Evolutionary conservation across 106 monocot species (phyloP).

Genomic region (Platanthera guangdongensis): DNA sequence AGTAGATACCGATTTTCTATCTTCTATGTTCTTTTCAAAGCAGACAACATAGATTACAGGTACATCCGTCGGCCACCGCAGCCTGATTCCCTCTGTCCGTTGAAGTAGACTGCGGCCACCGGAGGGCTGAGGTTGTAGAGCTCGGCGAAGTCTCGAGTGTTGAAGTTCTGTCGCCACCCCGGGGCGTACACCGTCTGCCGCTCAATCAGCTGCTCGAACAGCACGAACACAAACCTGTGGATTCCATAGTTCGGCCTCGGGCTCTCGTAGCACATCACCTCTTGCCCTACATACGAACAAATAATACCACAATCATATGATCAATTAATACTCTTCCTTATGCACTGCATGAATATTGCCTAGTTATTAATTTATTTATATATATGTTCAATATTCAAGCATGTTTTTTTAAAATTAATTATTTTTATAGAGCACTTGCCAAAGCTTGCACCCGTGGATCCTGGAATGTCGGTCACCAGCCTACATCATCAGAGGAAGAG

Average conservation of each 20-base stretch:
- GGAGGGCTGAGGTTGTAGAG: conserved; percentile 46
- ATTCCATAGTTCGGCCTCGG: conserved; percentile 63
- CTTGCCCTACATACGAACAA: conserved; percentile 32
- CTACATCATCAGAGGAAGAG: conserved; percentile 16
- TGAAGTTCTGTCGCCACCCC: conserved; percentile 55
- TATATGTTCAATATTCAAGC: no score
- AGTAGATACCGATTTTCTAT: no score
- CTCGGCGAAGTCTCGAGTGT: conserved; percentile 34
- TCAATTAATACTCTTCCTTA: neutral
- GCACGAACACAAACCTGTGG: conserved; percentile 65
- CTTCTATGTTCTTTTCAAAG: no score
- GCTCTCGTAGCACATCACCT: conserved; percentile 68
- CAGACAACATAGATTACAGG: neutral
- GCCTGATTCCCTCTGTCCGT: conserved; percentile 55
- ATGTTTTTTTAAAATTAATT: neutral
- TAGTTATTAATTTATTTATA: neutral
- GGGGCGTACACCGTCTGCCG: conserved; percentile 49
- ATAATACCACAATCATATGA: neutral
- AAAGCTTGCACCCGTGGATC: conserved; percentile 44
- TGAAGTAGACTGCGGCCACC: conserved; percentile 44
- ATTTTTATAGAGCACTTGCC: conserved; percentile 25
- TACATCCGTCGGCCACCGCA: conserved; percentile 35
- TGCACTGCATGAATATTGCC: neutral
- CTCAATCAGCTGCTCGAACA: conserved; percentile 52
- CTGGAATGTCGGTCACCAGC: conserved; percentile 90